Base-by-base conservation (phyloP, 805 yeast species). In the Spathaspora girioi region DNA sequence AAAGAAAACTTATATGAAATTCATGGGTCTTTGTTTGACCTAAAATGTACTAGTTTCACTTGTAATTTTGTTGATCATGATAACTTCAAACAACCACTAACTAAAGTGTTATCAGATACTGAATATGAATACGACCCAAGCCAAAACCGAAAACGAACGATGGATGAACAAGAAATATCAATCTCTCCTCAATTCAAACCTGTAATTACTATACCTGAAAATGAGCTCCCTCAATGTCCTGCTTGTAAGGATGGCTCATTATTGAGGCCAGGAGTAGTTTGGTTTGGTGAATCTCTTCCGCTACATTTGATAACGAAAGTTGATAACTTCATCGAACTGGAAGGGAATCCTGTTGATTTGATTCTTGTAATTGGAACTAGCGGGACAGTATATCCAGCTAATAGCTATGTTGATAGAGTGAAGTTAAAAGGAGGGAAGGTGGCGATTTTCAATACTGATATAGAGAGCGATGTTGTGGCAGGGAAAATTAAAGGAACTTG, bases 271-370 rank as follows among this genome's bases (percentile, higher is more conserved):
- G 96, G 94, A 0, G 96, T 91, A 2, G 92, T 90, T 5, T 91
- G 97, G 97, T 89, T 87, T 68, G 97, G 97, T n/a, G 97, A 91
- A 66, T 78, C 90, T 14, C 69, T 91, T 44, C 89, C 96, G 0
- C 65, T 88, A 50, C 69, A 69, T 46, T 78, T 76, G 11, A 78
- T 91, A 51, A 84, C 83, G 54, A 69, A 69, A 43, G 89, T 89
- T 5, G 97, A 90, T 67, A 81, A 79, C 43, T 90, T 87, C 58
- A 75, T 89, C 5, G 77, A 81, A 56, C 60, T 71, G 10, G 71
- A 62, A 1, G 71, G 72, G 23, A 14, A 14, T 14, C 66, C 67
- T 5, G 84, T 88, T 19, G 97, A 90, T 60, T 68, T 91, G 60
- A 83, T 89, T 3, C 69, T 90, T 47, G 96, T 91, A 14, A 81